Base-by-base conservation (phyloP, 78 protist species). In the Monosiga brevicollis region DNA sequence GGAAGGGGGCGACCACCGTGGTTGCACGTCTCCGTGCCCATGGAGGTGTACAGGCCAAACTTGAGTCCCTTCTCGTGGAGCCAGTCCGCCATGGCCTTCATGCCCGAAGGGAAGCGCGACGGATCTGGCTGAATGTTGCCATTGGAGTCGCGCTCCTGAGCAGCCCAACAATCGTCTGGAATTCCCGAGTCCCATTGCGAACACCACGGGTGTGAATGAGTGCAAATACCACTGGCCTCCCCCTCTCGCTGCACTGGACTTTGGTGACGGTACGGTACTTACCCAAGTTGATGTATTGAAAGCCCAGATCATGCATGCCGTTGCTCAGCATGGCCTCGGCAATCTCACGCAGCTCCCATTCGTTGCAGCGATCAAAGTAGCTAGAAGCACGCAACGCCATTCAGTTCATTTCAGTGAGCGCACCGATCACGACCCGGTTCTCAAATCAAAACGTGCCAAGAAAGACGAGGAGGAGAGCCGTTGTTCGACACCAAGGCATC, bases 81-180 rank as follows among this genome's bases (percentile, higher is more conserved):
- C 34, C 39, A 81, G 55, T 10, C 74, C 1, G 74, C 43, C 84
- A 81, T 9, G 34, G 41, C 76, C 71, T 26, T 29, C 9, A 81
- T 72, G 43, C 84, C 84, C 32, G 49, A 41, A 3, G 84, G 84
- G 32, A 81, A 81, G 42, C 74, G 39, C 36, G 42, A 2, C 40
- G 84, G 78, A 15, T 49, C 74, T n/a, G 76, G 37, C 79, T 40
- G 55, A 49, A 81, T 23, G 43, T 55, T 25, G 26, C 84, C 84
- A 25, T 62, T 25, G 23, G 76, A 6, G 35, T 22, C 39, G 26
- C 84, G 71, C 26, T 81, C 39, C 43, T 2, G 1, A 2, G 73
- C 84, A 22, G 78, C 78, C 84, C 84, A 81, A 29, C 84, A 80
- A 25, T 80, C 83, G 70, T 80, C 83, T n/a, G n/a, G n/a, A n/a